phyloP scores from a whole-genome alignment of 176 grass and related monocot genomes.

The Hordeum marinum region DNA sequence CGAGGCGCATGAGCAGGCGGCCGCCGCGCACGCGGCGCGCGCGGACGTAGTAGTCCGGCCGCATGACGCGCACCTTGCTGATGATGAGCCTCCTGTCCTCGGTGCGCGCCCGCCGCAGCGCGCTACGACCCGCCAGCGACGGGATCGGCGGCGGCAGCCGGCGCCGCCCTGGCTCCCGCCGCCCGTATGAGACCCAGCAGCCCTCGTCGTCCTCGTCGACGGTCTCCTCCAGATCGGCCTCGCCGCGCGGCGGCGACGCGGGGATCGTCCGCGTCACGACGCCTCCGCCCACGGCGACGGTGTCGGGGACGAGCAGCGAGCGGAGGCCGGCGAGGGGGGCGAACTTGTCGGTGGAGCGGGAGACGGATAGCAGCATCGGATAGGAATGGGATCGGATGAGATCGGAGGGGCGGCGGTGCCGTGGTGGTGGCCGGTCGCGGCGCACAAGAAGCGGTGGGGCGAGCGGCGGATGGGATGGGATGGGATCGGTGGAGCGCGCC shows the following conservation, averaged over 20 bases:
- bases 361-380: slow-evolving; percentile 1
- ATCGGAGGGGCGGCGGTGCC: not conserved
- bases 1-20: slow-evolving; percentile 27
- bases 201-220: not conserved
- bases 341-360: slow-evolving; percentile 15
- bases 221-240: not conserved
- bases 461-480: not conserved
- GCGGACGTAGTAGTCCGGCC: slow-evolving; percentile 31
- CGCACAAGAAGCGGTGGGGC: not conserved
- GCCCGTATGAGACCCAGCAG: slow-evolving; percentile 36
- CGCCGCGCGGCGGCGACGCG: too few species aligned
- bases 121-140: slow-evolving; percentile 25
- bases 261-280: not conserved
- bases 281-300: not conserved
- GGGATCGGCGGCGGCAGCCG: slow-evolving; percentile 57
- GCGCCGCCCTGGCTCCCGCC: not conserved
- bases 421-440: not conserved
- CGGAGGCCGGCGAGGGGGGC: slow-evolving; percentile 18
- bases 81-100: slow-evolving; percentile 44
- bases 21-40: not conserved
- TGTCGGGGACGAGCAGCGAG: slow-evolving; percentile 19
- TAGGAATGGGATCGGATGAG: not conserved
- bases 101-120: slow-evolving; percentile 33
- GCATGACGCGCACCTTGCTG: slow-evolving; percentile 5
- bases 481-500: not conserved